Percentiles rank a stretch among this genome's conserved stretches.
Conservation (phyloP, 345 rosid species). For the Rubroshorea leprosula region DNA sequence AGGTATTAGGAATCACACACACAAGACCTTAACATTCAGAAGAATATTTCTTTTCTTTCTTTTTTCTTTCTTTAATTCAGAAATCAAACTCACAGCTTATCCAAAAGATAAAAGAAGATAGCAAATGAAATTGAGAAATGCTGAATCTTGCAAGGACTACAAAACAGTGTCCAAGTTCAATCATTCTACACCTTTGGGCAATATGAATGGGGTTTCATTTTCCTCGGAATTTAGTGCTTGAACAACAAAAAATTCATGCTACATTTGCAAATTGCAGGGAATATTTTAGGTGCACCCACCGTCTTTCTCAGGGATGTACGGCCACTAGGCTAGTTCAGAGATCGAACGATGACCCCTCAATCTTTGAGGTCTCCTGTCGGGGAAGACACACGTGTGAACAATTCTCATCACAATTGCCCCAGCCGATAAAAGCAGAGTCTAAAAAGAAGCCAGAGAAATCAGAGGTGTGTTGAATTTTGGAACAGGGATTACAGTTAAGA, state of each 20-base stretch:
- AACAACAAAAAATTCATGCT: background rate
- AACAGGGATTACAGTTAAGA: slow-evolving; percentile 19
- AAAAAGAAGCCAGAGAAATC: slow-evolving; percentile 17
- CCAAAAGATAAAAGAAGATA: too few species aligned
- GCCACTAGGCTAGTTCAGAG: slow-evolving; percentile 63
- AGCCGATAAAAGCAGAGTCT: background rate
- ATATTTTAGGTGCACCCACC: slow-evolving; percentile 60
- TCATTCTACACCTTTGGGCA: background rate
- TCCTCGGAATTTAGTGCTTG: slow-evolving; percentile 4
- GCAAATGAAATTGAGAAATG: too few species aligned
- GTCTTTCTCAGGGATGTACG: slow-evolving; percentile 48
- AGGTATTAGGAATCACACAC: too few species aligned
- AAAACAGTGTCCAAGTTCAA: slow-evolving; percentile 7
- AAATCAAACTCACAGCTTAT: too few species aligned
- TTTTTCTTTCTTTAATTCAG: too few species aligned
- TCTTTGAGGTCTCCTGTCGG: slow-evolving; percentile 40
- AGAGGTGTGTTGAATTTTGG: slow-evolving; percentile 16
- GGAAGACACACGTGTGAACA: slow-evolving; percentile 54
- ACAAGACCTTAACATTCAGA: too few species aligned
- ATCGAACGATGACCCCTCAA: slow-evolving; percentile 37
- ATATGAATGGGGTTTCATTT: background rate
- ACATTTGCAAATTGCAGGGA: slow-evolving; percentile 33
- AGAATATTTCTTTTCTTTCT: too few species aligned
- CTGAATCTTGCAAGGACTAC: background rate
- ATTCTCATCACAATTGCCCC: too few species aligned